A percentile compares a stretch with the other conserved stretches of the same genome.
phyloP scores from a whole-genome alignment of 495 filamentous ascomycete genomes.

The Cladorrhinum samala region DNA sequence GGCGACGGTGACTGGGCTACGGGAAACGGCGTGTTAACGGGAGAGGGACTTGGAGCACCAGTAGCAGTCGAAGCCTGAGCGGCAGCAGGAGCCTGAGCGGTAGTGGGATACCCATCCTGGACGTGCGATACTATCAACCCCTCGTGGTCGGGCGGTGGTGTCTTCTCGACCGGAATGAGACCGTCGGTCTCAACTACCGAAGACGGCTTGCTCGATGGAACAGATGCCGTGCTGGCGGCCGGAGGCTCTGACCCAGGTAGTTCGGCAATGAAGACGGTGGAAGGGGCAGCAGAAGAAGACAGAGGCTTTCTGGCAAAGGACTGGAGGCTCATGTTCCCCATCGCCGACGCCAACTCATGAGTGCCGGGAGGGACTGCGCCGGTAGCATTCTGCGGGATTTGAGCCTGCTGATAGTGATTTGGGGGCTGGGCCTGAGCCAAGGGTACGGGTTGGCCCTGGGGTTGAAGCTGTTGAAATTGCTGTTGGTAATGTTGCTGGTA shows the following conservation, averaged over 20 bases:
- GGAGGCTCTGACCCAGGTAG: constrained; percentile 10
- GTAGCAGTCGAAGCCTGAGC: not conserved
- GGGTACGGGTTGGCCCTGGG: too few species aligned
- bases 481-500: too few species aligned
- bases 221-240: not conserved
- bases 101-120: not conserved
- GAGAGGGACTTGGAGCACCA: not conserved
- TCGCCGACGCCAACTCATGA: not conserved
- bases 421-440: too few species aligned
- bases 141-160: not conserved
- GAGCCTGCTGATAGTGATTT: not conserved
- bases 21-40: too few species aligned
- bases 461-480: too few species aligned
- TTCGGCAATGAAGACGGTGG: constrained; percentile 15
- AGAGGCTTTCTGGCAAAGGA: not conserved
- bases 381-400: not conserved
- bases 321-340: constrained; percentile 26
- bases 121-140: not conserved
- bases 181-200: too few species aligned
- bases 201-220: not conserved
- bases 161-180: not conserved
- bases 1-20: not conserved
- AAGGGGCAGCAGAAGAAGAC: not conserved
- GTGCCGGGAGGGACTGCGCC: not conserved
- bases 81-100: not conserved